Percentiles rank a stretch among this genome's conserved stretches.
These are phyloP conservation scores for Magnaporthales sp. DNA, from an alignment of 2,329 filamentous ascomycete genomes.

Conservation along the genomic window DNA sequence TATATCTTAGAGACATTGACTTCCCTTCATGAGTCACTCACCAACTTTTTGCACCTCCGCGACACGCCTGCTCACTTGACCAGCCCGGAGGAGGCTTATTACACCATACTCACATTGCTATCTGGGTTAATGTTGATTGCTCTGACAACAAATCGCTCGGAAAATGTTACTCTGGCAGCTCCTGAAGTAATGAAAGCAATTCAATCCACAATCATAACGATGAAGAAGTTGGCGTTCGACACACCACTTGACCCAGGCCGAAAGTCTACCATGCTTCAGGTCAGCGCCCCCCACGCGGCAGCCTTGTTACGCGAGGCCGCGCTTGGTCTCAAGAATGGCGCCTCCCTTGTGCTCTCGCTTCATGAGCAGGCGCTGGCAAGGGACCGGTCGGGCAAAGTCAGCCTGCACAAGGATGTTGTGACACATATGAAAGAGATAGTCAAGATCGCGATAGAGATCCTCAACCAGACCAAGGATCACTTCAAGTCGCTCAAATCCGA, in stretches of 20 bases:
- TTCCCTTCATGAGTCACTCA: constrained; percentile 32
- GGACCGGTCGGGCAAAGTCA: constrained; percentile 22
- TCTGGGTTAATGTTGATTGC: constrained; percentile 17
- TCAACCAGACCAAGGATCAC: constrained; percentile 20
- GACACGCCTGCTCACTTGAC: constrained; percentile 24
- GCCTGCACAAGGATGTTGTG: constrained; percentile 22
- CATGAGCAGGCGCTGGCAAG: constrained; percentile 23
- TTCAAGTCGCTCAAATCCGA: constrained; percentile 22
- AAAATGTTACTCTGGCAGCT: neutral
- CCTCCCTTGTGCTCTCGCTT: constrained; percentile 18
- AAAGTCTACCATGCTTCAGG: constrained; percentile 6
- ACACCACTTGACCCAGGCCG: neutral
- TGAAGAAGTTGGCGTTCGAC: neutral
- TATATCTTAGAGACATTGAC: constrained; percentile 33
- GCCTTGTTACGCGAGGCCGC: constrained; percentile 27
- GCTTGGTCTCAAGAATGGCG: constrained; percentile 21
- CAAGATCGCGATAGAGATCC: constrained; percentile 9
- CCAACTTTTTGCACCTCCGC: constrained; percentile 24
- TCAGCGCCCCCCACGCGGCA: constrained; percentile 25
- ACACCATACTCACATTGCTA: constrained; percentile 32
- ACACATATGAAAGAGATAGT: constrained; percentile 20
- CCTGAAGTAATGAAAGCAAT: neutral
- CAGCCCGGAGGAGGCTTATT: constrained; percentile 32
- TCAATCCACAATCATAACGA: constrained; percentile 3
- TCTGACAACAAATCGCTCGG: constrained; percentile 12